phyloP scores from a whole-genome alignment of 2,329 filamentous ascomycete species.

The Macrophomina pseudophaseolina region DNA sequence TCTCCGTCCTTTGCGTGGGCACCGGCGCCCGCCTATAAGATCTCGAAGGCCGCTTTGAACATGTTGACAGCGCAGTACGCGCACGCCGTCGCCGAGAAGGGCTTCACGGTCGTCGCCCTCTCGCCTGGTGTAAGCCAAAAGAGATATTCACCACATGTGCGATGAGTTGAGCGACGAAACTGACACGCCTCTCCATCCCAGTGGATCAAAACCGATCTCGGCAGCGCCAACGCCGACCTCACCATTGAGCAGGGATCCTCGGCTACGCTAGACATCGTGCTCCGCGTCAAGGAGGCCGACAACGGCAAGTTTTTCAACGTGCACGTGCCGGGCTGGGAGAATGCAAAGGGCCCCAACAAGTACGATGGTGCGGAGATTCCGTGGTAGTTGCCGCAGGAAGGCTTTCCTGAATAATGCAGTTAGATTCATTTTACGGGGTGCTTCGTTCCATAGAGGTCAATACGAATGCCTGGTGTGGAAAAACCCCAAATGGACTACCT shows the following conservation, averaged over 20 bases:
- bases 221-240: constrained; percentile 49
- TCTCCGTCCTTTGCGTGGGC: constrained; percentile 31
- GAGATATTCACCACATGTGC: no score
- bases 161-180: not conserved
- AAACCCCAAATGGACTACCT: no score
- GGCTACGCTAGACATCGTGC: constrained; percentile 52
- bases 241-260: constrained; percentile 46
- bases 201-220: constrained; percentile 56
- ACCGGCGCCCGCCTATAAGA: constrained; percentile 47
- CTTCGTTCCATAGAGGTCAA: no score
- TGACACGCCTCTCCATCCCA: constrained; percentile 29
- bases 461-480: no score
- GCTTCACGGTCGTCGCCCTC: no score
- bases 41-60: constrained; percentile 56
- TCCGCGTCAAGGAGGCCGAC: constrained; percentile 43
- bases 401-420: no score
- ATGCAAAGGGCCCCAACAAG: no score
- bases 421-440: no score
- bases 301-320: constrained; percentile 57
- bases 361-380: no score
- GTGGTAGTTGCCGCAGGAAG: no score
- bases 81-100: no score
- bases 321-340: constrained; percentile 36
- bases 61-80: not conserved
- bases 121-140: no score